phyloP scores from a whole-genome alignment of 768 basidiomycete species.

The Boletus edulis region DNA sequence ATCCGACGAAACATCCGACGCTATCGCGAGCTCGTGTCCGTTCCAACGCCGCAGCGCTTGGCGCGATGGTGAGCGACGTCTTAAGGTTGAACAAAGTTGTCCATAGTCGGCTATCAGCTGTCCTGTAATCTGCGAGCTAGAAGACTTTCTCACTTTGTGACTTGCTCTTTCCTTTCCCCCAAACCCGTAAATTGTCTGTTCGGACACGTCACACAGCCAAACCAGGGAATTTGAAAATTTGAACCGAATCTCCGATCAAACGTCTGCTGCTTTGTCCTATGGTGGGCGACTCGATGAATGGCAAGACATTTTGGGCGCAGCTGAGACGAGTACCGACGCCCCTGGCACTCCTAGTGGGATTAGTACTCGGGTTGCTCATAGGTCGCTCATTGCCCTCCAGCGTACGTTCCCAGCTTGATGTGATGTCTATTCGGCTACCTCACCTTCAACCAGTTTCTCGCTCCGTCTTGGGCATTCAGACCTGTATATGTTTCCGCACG shows the following conservation, averaged over 20 bases:
- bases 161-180: not conserved
- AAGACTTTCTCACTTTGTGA: not conserved
- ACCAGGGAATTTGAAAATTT: no score
- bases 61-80: no score
- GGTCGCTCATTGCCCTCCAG: conserved; percentile 44
- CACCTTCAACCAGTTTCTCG: conserved; percentile 18
- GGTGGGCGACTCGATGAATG: conserved; percentile 23
- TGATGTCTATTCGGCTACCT: not conserved
- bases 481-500: conserved; percentile 49
- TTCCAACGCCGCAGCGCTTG: not conserved
- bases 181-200: no score
- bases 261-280: no score
- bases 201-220: no score
- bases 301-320: conserved; percentile 27
- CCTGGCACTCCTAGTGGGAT: conserved; percentile 56
- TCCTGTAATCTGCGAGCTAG: no score
- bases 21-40: not conserved
- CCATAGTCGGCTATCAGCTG: no score
- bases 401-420: conserved; percentile 20
- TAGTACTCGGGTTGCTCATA: conserved; percentile 59
- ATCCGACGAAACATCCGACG: no score
- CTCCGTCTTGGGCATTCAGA: conserved; percentile 53
- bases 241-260: not conserved
- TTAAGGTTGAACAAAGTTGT: no score
- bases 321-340: conserved; percentile 52